These are phyloP conservation scores for Alternaria brassicicola DNA, from an alignment of 2,329 filamentous ascomycete species.

Conservation along the genomic window DNA sequence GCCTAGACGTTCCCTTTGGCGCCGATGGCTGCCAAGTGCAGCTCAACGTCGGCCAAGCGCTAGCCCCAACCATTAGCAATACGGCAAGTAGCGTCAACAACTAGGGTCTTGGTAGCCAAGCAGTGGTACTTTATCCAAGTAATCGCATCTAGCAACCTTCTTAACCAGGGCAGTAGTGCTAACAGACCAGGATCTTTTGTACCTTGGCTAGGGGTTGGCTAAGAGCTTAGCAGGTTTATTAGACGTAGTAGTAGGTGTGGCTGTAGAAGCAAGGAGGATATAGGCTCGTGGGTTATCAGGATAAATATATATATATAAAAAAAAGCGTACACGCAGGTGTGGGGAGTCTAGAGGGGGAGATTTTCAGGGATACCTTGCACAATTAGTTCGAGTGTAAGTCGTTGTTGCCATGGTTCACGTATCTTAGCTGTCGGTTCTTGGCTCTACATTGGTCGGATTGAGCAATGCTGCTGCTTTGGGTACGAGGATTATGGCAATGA, in stretches of 20 bases:
- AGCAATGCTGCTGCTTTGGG: conserved; percentile 31
- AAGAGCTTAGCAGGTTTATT: background rate
- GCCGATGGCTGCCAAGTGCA: conserved; percentile 20
- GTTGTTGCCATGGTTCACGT: conserved; percentile 21
- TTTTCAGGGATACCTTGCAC: background rate
- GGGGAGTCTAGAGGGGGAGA: background rate
- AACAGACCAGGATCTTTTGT: background rate
- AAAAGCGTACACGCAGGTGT: conserved; percentile 1
- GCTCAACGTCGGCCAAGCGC: conserved; percentile 26
- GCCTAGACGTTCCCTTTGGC: conserved; percentile 11
- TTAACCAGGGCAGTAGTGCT: conserved; percentile 6
- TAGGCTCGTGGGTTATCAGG: background rate
- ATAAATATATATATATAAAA: too few relatives aligned
- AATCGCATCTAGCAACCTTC: conserved; percentile 15
- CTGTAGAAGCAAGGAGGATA: background rate
- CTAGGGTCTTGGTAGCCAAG: conserved; percentile 7
- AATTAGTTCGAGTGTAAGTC: background rate
- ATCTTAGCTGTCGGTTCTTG: conserved; percentile 18
- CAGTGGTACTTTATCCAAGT: background rate
- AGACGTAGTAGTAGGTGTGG: background rate
- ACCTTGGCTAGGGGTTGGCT: background rate
- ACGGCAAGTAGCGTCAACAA: background rate
- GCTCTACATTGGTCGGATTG: conserved; percentile 26
- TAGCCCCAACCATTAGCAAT: conserved; percentile 4
- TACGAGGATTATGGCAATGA: conserved; percentile 43